These are phyloP conservation scores for Fusarium compactum DNA, from an alignment of 2,329 filamentous ascomycete species.

Conservation along the genomic window DNA sequence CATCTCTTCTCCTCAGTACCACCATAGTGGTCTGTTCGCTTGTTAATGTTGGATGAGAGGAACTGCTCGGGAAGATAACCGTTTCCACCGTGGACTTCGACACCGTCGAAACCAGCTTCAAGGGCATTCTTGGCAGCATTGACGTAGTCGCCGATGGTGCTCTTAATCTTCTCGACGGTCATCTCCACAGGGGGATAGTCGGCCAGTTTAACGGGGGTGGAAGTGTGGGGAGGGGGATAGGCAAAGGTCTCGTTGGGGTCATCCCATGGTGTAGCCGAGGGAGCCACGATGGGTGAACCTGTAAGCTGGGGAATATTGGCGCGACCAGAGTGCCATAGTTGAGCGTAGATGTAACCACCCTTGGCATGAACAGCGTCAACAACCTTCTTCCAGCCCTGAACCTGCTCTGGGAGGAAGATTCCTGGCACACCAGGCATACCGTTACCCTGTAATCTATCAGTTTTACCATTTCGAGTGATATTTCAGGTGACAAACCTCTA, in stretches of 20 bases:
- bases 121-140: constrained; percentile 59
- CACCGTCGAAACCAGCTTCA: constrained; percentile 63
- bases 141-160: constrained; percentile 49
- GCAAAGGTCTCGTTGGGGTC: constrained; percentile 56
- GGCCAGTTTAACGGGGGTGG: constrained; percentile 56
- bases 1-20: constrained; percentile 52
- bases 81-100: constrained; percentile 57
- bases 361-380: constrained; percentile 72
- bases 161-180: constrained; percentile 58
- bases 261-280: constrained; percentile 60
- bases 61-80: constrained; percentile 58
- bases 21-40: constrained; percentile 54
- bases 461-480: accelerated
- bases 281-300: constrained; percentile 53
- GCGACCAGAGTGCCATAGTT: constrained; percentile 65
- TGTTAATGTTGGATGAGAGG: constrained; percentile 53
- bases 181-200: constrained; percentile 48
- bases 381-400: constrained; percentile 69
- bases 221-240: constrained; percentile 51
- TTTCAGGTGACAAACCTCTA: constrained; percentile 44
- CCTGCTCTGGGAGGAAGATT: constrained; percentile 66
- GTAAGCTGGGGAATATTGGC: constrained; percentile 54
- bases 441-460: constrained; percentile 41
- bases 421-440: constrained; percentile 64
- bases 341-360: constrained; percentile 70